Evolutionary conservation across 139 green algal genomes (phyloP).

Genomic region (Haematococcus lacustris): DNA sequence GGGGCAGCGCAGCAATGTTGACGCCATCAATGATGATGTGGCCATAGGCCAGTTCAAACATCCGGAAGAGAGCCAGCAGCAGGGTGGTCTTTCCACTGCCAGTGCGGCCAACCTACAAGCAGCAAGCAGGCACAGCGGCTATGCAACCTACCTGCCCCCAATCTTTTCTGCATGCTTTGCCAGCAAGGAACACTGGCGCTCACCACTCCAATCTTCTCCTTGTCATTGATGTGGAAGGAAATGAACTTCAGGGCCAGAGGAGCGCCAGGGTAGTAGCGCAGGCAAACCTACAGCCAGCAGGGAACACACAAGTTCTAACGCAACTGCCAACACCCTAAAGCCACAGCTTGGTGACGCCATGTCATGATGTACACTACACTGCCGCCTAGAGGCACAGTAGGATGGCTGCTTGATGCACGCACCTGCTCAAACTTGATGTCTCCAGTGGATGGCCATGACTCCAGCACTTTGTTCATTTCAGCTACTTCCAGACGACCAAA

Average conservation of each 20-base stretch:
- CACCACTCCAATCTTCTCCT: constrained; percentile 53
- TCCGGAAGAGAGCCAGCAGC: constrained; percentile 67
- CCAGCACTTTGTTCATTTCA: not conserved
- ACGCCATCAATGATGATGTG: constrained; percentile 58
- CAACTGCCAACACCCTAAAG: too few relatives aligned
- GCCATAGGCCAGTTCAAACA: constrained; percentile 69
- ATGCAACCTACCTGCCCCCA: too few relatives aligned
- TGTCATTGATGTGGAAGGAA: constrained; percentile 41
- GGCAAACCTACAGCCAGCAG: constrained; percentile 39
- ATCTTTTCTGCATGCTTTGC: too few relatives aligned
- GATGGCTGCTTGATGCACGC: not conserved
- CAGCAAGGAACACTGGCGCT: constrained; percentile 67
- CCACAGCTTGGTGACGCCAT: too few relatives aligned
- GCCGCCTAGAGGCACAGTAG: too few relatives aligned
- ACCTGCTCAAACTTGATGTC: constrained; percentile 25
- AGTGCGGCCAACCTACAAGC: constrained; percentile 51
- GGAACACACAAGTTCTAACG: not conserved
- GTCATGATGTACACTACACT: too few relatives aligned
- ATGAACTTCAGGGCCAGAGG: constrained; percentile 40
- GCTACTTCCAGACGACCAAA: not conserved
- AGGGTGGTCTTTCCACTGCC: constrained; percentile 69
- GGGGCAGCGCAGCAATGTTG: constrained; percentile 46
- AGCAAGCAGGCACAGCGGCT: not conserved
- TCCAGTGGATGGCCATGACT: constrained; percentile 1
- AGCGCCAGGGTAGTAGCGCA: constrained; percentile 50